Conservation (phyloP, 306 rosid genomes). For the Quercus aquifolioides region DNA sequence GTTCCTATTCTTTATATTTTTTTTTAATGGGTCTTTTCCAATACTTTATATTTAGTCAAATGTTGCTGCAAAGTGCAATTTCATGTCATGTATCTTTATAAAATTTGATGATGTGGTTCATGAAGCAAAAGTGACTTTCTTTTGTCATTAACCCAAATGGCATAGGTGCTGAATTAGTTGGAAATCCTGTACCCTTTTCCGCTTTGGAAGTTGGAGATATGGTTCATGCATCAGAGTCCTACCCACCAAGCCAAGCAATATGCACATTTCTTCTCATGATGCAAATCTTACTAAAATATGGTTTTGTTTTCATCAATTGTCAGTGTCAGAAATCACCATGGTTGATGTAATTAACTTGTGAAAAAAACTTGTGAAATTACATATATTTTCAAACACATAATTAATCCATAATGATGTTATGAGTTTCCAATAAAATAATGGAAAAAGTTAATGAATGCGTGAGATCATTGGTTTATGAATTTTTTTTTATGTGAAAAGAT, state of each 20-base stretch:
- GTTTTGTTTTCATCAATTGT: background rate
- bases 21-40: slow-evolving; percentile 2
- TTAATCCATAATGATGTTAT: too few relatives aligned
- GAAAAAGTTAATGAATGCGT: too few relatives aligned
- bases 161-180: background rate
- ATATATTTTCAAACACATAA: too few relatives aligned
- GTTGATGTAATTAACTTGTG: too few relatives aligned
- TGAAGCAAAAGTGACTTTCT: slow-evolving; percentile 29
- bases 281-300: background rate
- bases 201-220: background rate
- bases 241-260: background rate
- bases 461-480: too few relatives aligned
- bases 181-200: slow-evolving; percentile 1
- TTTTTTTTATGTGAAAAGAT: too few relatives aligned
- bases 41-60: slow-evolving; percentile 38
- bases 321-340: background rate
- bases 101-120: slow-evolving; percentile 27
- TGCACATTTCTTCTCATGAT: background rate
- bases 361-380: too few relatives aligned
- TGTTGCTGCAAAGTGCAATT: slow-evolving; percentile 37
- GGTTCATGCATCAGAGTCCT: background rate
- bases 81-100: slow-evolving; percentile 13
- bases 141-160: slow-evolving; percentile 22
- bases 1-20: background rate
- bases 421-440: too few relatives aligned